Conservation (phyloP, 441 rosid species). For the Jatropha podagrica region DNA sequence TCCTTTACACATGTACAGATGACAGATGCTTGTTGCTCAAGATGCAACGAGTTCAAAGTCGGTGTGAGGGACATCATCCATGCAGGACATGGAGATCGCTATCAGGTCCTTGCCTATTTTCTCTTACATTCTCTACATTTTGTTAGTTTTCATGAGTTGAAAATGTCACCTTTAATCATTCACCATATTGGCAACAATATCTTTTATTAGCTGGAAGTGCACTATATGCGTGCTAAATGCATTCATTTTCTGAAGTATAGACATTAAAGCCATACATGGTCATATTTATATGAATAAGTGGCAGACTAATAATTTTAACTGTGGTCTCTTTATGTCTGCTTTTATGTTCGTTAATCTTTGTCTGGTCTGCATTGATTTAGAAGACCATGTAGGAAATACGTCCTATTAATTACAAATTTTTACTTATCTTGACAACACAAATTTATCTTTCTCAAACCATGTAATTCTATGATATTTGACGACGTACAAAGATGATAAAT, state of each 20-base stretch:
- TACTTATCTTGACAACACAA: not conserved
- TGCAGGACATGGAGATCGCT: conserved; percentile 95
- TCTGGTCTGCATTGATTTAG: not conserved
- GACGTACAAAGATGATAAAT: not conserved
- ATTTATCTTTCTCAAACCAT: not conserved
- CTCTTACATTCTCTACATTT: not conserved
- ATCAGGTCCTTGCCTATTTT: conserved; percentile 58
- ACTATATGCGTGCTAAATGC: not conserved
- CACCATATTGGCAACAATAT: not conserved
- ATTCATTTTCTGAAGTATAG: not conserved
- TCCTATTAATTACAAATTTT: no score
- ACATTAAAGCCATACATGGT: not conserved
- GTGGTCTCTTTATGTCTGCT: not conserved
- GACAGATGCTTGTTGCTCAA: conserved; percentile 84
- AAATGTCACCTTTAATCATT: not conserved
- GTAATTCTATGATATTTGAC: not conserved
- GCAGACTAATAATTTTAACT: not conserved
- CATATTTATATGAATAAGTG: not conserved
- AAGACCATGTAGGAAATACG: not conserved
- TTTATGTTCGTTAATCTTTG: not conserved
- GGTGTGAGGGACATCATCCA: conserved; percentile 92
- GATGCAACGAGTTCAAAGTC: conserved; percentile 73
- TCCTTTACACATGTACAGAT: conserved; percentile 50
- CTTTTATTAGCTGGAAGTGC: not conserved
- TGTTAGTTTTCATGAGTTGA: not conserved